A percentile compares a stretch with the other conserved stretches of the same genome.
phyloP scores from a whole-genome alignment of 2,329 filamentous ascomycete genomes.

The Diplodia corticola region DNA sequence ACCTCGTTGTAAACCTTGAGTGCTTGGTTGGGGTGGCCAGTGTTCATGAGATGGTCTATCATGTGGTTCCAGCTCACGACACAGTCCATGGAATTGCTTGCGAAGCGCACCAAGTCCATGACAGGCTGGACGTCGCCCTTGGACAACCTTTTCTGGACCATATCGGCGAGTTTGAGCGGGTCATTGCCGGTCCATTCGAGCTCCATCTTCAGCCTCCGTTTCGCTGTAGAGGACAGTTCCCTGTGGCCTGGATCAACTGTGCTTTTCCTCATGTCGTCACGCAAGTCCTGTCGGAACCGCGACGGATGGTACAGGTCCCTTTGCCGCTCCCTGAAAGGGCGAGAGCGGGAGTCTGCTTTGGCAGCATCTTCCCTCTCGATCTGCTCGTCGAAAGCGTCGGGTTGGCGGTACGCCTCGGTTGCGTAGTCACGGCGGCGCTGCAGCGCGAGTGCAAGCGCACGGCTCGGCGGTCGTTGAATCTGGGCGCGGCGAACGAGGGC shows the following conservation, averaged over 20 bases:
- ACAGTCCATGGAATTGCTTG: slow-evolving; percentile 63
- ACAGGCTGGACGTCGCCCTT: slow-evolving; percentile 67
- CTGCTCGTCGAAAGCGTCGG: background rate
- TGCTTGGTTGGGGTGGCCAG: slow-evolving; percentile 62
- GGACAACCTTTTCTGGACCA: slow-evolving; percentile 62
- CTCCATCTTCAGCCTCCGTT: background rate
- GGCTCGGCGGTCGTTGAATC: background rate
- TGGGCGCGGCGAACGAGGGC: slow-evolving; percentile 21
- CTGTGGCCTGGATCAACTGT: background rate
- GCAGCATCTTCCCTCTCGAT: background rate
- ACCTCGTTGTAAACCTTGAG: slow-evolving; percentile 89
- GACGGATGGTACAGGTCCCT: background rate
- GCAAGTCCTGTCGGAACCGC: background rate
- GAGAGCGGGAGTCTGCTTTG: background rate
- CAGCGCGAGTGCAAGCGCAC: slow-evolving; percentile 15
- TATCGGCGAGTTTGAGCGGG: slow-evolving; percentile 69
- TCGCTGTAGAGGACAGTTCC: background rate
- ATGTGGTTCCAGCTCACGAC: slow-evolving; percentile 86
- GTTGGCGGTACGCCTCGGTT: background rate
- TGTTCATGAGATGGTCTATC: slow-evolving; percentile 68
- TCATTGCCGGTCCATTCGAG: slow-evolving; percentile 54
- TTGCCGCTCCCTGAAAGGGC: background rate
- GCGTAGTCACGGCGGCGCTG: slow-evolving; percentile 14
- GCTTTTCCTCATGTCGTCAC: background rate
- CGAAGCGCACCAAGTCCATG: slow-evolving; percentile 64